A percentile compares a stretch with the other conserved stretches of the same genome.
These are phyloP conservation scores for Combretum micranthum DNA, from an alignment of 345 rosid species.

Conservation along the genomic window DNA sequence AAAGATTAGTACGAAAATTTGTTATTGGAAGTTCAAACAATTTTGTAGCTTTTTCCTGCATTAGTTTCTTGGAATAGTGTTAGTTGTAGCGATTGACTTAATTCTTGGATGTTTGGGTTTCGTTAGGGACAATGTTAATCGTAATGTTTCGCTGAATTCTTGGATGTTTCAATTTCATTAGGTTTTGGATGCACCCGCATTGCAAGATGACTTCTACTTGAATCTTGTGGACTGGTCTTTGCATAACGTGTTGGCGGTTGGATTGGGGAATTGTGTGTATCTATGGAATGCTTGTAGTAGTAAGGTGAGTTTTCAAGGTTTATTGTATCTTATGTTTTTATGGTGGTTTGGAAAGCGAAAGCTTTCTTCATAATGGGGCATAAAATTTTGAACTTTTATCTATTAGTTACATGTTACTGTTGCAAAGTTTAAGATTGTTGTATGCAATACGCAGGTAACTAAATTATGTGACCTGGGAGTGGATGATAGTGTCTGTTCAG, in stretches of 20 bases:
- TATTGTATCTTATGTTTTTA: neutral
- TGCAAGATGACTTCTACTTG: constrained; percentile 98
- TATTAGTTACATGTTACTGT: too few species aligned
- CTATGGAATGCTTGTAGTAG: constrained; percentile 99
- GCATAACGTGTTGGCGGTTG: constrained; percentile 87
- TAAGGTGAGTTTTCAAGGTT: constrained; percentile 46
- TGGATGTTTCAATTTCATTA: too few species aligned
- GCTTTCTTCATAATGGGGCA: neutral
- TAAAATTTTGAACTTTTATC: neutral
- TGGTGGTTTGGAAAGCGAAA: neutral
- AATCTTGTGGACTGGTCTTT: constrained; percentile 99
- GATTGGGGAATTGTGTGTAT: constrained; percentile 91
- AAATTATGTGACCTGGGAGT: constrained; percentile 87
- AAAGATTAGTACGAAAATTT: too few species aligned
- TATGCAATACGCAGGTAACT: constrained; percentile 54
- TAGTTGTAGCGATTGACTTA: neutral
- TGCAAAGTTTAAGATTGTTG: neutral
- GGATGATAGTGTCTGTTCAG: constrained; percentile 89
- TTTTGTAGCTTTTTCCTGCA: neutral
- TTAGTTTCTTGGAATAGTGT: neutral
- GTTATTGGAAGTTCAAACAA: too few species aligned
- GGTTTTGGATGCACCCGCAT: constrained; percentile 98
- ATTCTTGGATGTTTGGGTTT: constrained; percentile 3
- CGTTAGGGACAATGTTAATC: too few species aligned
- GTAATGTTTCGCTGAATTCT: too few species aligned